Evolutionary conservation across 768 basidiomycete species (phyloP).

Genomic region (Sporobolomyces roseus): DNA sequence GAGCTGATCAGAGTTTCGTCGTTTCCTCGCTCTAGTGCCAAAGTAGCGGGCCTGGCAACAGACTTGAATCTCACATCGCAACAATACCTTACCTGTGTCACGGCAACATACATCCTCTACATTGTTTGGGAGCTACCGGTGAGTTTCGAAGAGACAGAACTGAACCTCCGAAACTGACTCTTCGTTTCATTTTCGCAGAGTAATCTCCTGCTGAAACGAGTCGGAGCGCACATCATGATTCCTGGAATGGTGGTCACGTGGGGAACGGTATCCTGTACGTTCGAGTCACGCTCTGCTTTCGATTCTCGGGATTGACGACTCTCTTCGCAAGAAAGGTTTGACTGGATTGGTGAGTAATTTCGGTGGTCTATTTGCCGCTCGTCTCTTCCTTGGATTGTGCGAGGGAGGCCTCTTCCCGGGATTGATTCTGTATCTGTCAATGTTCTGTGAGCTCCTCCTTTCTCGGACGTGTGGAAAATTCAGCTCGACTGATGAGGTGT

Average conservation of each 20-base stretch:
- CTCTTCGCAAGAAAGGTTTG: constrained; percentile 45
- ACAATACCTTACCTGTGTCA: constrained; percentile 51
- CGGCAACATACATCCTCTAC: constrained; percentile 50
- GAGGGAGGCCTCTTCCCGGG: constrained; percentile 31
- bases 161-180: neutral
- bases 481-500: no score
- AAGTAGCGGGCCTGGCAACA: constrained; percentile 8
- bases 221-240: constrained; percentile 61
- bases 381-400: constrained; percentile 44
- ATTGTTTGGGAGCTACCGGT: constrained; percentile 48
- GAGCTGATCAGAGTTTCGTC: neutral
- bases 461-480: neutral
- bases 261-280: constrained; percentile 56
- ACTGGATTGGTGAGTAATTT: constrained; percentile 47
- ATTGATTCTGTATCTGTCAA: constrained; percentile 43
- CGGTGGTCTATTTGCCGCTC: constrained; percentile 43
- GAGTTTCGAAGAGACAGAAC: neutral
- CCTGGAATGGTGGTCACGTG: constrained; percentile 64
- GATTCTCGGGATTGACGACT: neutral
- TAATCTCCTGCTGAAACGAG: constrained; percentile 49
- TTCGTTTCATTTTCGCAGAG: neutral
- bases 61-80: constrained; percentile 48
- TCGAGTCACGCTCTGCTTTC: neutral
- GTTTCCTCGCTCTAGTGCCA: constrained; percentile 9
- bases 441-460: constrained; percentile 33